Base-by-base conservation (phyloP, 192 early-diverging fungal species). In the Backusella australiensis region DNA sequence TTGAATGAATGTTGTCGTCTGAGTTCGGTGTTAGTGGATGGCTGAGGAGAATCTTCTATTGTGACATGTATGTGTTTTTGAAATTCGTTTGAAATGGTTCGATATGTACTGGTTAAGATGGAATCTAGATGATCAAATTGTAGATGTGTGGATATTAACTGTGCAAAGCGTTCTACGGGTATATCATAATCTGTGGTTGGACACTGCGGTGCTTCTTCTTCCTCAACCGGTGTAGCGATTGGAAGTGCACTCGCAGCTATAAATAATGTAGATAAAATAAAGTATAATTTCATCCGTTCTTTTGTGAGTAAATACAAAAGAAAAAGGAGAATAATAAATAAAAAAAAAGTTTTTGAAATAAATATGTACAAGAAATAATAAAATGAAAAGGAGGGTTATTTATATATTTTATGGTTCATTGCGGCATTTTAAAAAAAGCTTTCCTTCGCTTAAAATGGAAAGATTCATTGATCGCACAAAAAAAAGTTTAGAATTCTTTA, bases 131-230 rank as follows among this genome's bases (percentile, higher is more conserved):
- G 78, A 69, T 79, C 78, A 71, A 75, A 79, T 69, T 79, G 78
- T 73, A 67, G 71, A 70, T 79, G 78, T 19, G 78, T 70, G 6
- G 78, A 56, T 17, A 79, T 41, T 14, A 79, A 36, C 23, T 79
- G 78, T 5, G 73, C 67, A 71, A 79, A 75, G 5, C 34, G 41
- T 23, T 79, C 78, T 15, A 75, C 36, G 34, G 73, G 72, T 53
- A 91, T 92, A 74, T 95, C 95, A 78, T 89, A 99, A 71, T 98
- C 85, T 99, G 96, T 4, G 96, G 96, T 86, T 95, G 96, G 12
- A 99, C 86, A 6, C 94, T 85, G 73, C 92, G 91, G 72, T 90
- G 83, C 12, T 94, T 91, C 56, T 29, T 63, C 56, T 29, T 63
- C 56, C 26, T 29, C 56, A 3, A 14, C 12, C 23, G 56, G 23